Percentiles rank a stretch among this genome's conserved stretches.
Conservation (phyloP, 2,329 filamentous ascomycete genomes). For the Verticillium tricorpus region DNA sequence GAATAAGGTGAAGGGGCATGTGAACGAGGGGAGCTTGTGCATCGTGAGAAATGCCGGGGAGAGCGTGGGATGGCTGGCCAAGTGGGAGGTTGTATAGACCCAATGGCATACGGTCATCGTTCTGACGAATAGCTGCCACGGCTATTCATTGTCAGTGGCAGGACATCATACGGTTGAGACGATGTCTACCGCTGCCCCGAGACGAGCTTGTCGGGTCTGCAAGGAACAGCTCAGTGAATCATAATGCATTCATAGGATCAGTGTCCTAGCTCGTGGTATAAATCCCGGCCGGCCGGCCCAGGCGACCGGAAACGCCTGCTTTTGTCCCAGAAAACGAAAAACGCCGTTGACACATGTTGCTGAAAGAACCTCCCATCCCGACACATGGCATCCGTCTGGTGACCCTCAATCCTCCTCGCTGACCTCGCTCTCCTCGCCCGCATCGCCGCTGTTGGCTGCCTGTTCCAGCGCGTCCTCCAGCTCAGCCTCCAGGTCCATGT, state of each 20-base stretch:
- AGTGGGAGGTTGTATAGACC: constrained; percentile 64
- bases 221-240: not conserved
- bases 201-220: not conserved
- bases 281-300: not conserved
- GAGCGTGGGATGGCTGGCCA: constrained; percentile 70
- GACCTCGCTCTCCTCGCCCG: constrained; percentile 58
- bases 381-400: not conserved
- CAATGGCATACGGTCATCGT: not conserved
- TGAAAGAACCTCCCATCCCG: not conserved
- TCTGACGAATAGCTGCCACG: too few species aligned
- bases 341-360: not conserved
- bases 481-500: constrained; percentile 54
- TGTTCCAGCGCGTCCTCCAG: constrained; percentile 50
- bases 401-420: constrained; percentile 56
- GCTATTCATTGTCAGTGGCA: too few species aligned
- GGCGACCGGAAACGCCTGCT: constrained; percentile 29
- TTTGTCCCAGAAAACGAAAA: constrained; percentile 25
- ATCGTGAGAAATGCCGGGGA: constrained; percentile 80
- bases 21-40: constrained; percentile 55
- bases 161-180: too few species aligned
- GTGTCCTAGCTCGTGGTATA: not conserved
- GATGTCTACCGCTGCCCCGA: not conserved
- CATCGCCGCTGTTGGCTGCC: constrained; percentile 33
- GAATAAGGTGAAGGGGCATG: constrained; percentile 19
- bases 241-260: not conserved